These are phyloP conservation scores for Blastobotrys terrestris DNA, from an alignment of 805 yeast genomes.

Conservation along the genomic window DNA sequence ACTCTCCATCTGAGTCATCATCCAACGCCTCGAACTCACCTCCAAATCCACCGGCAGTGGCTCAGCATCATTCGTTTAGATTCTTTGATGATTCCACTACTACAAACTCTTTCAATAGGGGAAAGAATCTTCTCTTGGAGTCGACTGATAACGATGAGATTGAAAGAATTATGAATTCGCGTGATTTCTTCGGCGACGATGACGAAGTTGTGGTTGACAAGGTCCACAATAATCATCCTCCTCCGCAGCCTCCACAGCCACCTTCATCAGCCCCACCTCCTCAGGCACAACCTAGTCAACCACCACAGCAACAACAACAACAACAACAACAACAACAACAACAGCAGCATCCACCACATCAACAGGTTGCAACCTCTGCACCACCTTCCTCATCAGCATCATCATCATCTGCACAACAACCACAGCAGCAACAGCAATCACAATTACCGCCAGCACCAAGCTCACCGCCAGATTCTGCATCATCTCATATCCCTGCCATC, in stretches of 20 bases:
- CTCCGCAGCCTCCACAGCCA: neutral
- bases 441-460: constrained; percentile 7
- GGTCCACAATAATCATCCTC: neutral
- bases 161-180: neutral
- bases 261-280: neutral
- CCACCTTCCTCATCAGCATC: constrained; percentile 6
- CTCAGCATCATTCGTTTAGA: neutral
- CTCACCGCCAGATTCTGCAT: constrained; percentile 2
- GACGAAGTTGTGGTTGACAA: neutral
- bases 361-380: neutral
- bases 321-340: neutral
- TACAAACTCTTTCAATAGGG: constrained; percentile 8
- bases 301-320: constrained; percentile 6
- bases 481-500: constrained; percentile 10
- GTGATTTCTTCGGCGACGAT: neutral
- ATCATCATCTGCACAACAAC: constrained; percentile 8
- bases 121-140: constrained; percentile 28
- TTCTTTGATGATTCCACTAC: neutral
- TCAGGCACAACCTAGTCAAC: neutral
- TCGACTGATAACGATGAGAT: constrained; percentile 27
- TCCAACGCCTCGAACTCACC: neutral
- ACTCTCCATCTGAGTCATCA: neutral
- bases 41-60: neutral
- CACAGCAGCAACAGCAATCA: constrained; percentile 3
- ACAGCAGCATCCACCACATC: neutral